Base-by-base conservation (phyloP, 805 yeast genomes). In the Barnettozyma botsteinii region DNA sequence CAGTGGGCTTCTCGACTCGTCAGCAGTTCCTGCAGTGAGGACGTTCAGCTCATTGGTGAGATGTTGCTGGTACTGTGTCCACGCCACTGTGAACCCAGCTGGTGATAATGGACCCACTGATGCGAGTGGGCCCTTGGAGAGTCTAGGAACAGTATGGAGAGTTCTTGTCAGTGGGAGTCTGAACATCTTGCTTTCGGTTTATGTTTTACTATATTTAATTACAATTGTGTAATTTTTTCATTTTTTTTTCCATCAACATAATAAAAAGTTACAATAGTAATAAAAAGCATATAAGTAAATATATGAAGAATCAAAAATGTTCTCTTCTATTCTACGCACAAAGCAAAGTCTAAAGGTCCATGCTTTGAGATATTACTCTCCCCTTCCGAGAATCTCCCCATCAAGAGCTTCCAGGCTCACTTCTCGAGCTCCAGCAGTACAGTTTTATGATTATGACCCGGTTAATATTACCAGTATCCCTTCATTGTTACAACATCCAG, bases 31-130 rank as follows among this genome's bases (percentile, higher is more conserved):
- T 35, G 73, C 74, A 2, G 95, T 84, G 36, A 75, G 65, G 49
- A 75, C 63, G 17, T 81, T 71, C 49, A 85, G 64, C 40, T 77
- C 75, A 50, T 79, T 70, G 41, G 84, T 72, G 40, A 79, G 62
- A 46, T 66, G 77, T 38, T 66, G 69, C 64, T 91, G 98, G 61
- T 86, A 81, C 41, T 88, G 83, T 4, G 65, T 65, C 97, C 97
- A 91, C 3, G 88, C 84, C 4, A 72, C 62, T 42, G 79, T 65
- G 64, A 80, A 85, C 25, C 87, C 95, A 40, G 70, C 58, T 2
- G 79, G 55, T 6, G 83, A 67, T 66, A 74, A 82, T 35, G 87
- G 64, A 1, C 88, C 87, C 40, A 69, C 9, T 4, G 28, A 21
- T 7, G 21, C 9, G 8, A 18, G 66, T 35, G 66, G 55, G 5